These are phyloP conservation scores for Blyttiomyces sp. DNA, from an alignment of 371 early-diverging fungal genomes.

Conservation along the genomic window DNA sequence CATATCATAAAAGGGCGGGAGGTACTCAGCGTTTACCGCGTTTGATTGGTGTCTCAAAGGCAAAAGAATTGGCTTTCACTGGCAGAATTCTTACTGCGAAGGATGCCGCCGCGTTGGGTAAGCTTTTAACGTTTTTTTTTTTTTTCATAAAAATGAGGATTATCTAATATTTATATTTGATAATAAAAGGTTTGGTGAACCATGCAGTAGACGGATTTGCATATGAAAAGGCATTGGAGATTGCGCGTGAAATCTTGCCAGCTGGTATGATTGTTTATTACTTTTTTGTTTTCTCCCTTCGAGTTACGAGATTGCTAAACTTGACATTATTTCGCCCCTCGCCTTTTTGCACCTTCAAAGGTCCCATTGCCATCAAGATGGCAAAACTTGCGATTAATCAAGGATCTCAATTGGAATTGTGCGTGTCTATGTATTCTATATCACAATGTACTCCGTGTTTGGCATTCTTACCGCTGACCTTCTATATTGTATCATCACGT, in stretches of 20 bases:
- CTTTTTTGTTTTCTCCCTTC: too few species aligned
- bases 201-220: constrained; percentile 67
- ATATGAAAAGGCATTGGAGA: constrained; percentile 69
- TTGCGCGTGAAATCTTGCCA: constrained; percentile 81
- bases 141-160: too few species aligned
- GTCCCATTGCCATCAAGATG: constrained; percentile 85
- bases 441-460: background rate
- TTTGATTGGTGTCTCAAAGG: constrained; percentile 79
- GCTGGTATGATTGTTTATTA: constrained; percentile 46
- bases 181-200: constrained; percentile 70
- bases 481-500: constrained; percentile 1
- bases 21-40: constrained; percentile 92
- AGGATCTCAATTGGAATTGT: constrained; percentile 81
- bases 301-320: background rate
- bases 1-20: constrained; percentile 70
- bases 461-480: background rate
- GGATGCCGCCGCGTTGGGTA: background rate
- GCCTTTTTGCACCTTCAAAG: constrained; percentile 35
- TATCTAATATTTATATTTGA: background rate
- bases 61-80: constrained; percentile 92
- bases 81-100: constrained; percentile 64
- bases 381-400: constrained; percentile 85
- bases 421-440: constrained; percentile 39
- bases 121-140: background rate
- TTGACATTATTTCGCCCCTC: too few species aligned